Evolutionary conservation across 2,329 filamentous ascomycete genomes (phyloP).

Genomic region (Berkeleyomyces basicola): DNA sequence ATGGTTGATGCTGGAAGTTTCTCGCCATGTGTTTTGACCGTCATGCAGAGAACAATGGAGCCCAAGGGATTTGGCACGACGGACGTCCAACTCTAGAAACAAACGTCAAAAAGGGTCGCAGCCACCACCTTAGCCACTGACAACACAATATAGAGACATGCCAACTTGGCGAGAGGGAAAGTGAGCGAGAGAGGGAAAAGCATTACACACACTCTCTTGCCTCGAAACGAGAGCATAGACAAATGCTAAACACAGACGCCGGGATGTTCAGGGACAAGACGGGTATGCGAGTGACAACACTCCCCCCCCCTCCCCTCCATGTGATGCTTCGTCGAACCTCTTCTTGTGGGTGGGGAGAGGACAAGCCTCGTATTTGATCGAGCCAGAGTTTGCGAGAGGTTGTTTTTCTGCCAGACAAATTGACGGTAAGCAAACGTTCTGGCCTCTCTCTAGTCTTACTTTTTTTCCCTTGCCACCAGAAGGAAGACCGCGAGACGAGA

Average conservation of each 20-base stretch:
- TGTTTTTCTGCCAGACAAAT: background rate
- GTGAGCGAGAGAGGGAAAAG: background rate
- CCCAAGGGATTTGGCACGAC: background rate
- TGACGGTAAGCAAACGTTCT: background rate
- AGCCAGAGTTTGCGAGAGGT: background rate
- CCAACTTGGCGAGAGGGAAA: background rate
- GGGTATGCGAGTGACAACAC: background rate
- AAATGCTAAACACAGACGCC: background rate
- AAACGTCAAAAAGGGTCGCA: background rate
- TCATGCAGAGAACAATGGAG: slow-evolving; percentile 1
- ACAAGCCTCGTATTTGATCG: background rate
- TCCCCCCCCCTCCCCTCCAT: background rate
- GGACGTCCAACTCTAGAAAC: background rate
- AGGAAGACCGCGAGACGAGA: background rate
- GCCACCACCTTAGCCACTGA: background rate
- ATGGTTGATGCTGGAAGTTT: background rate
- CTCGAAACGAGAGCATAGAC: background rate
- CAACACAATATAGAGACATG: background rate
- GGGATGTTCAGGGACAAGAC: background rate
- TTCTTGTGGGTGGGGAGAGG: background rate
- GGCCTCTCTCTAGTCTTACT: background rate
- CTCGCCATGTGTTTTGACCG: background rate
- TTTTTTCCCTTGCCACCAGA: background rate
- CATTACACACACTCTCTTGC: background rate
- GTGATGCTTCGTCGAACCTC: background rate